Evolutionary conservation across 176 grass and related monocot genomes (phyloP), one percentile per base, ranked within the genome.

Genomic region (Puya raimondii): DNA sequence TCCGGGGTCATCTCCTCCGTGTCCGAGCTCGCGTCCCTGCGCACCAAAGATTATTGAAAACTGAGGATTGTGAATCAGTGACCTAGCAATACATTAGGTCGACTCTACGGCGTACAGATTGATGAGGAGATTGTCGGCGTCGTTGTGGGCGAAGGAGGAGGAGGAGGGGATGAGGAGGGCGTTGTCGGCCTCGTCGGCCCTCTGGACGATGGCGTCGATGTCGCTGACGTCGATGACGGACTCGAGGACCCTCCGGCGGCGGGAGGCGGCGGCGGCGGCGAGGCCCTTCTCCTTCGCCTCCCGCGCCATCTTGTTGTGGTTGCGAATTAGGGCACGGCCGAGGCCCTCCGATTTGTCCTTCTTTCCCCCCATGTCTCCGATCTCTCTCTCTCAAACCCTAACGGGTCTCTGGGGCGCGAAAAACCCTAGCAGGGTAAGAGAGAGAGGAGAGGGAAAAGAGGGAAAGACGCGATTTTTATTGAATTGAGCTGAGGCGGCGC

Each of bases 181-280:
- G 66, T 75, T 67, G 50, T 88, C 83, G 9, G 69, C 83, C 78
- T 88, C 88, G 11, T 84, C 88, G 50, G 92, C 80, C 47, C 80
- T 82, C 66, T 91, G 72, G 14, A 96, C 75, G 63, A 96, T 79
- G 69, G 83, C 85, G 53, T 91, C 88, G 63, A 96, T 91, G 64
- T 96, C 92, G 81, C 84, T 77, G 85, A 88, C 77, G 16, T 96
- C 88, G 51, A 80, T 96, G 80, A 88, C 73, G 54, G 92, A 96
- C 69, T 96, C 88, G 50, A 96, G 76, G 23, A 82, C 69, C 17
- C 81, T 75, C 73, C 83, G 33, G 82, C 50, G 75, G 79, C 25
- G 72, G 68, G n/a, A n/a, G n/a, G 70, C 68, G 82, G 52, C 68
- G 58, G 7, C 84, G 66, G 33, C 33, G 47, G 77, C 91, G 11